These are phyloP conservation scores for Alternaria metachromatica DNA, from an alignment of 2,329 filamentous ascomycete genomes.

Conservation along the genomic window DNA sequence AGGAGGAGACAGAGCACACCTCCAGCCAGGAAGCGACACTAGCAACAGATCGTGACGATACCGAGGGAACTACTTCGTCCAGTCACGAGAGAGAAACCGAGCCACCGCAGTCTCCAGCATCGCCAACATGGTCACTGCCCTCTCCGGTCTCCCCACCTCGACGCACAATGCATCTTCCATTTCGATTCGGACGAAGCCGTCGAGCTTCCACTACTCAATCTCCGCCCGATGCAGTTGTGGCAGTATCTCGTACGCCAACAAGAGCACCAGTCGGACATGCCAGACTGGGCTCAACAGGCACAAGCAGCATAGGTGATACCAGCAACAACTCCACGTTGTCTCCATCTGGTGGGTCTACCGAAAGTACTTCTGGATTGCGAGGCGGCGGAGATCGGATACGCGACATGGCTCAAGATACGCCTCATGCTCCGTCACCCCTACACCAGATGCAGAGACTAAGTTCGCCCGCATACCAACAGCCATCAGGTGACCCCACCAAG, in stretches of 20 bases:
- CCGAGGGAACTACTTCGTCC: slow-evolving; percentile 6
- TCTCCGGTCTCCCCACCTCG: slow-evolving; percentile 3
- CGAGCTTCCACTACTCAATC: background rate
- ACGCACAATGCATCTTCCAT: slow-evolving; percentile 27
- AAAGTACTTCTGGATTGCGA: slow-evolving; percentile 22
- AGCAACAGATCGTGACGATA: slow-evolving; percentile 1
- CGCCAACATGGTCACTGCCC: slow-evolving; percentile 3
- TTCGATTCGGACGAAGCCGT: slow-evolving; percentile 22
- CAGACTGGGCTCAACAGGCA: slow-evolving; percentile 8
- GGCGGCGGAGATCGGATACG: slow-evolving; percentile 17
- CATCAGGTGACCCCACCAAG: slow-evolving; percentile 3
- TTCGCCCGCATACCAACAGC: slow-evolving; percentile 12
- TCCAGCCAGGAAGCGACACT: background rate
- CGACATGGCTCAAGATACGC: slow-evolving; percentile 12
- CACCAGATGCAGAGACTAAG: slow-evolving; percentile 23
- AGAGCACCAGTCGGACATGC: slow-evolving; percentile 4
- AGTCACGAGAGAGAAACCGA: slow-evolving; percentile 1
- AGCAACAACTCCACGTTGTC: background rate
- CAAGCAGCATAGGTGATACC: slow-evolving; percentile 15
- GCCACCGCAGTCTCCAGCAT: background rate
- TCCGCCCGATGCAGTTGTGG: slow-evolving; percentile 8
- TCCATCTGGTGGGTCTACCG: slow-evolving; percentile 9
- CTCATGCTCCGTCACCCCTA: slow-evolving; percentile 22
- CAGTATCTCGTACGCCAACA: slow-evolving; percentile 14
- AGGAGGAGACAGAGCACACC: slow-evolving; percentile 9